Evolutionary conservation across 2,329 filamentous ascomycete species (phyloP), one percentile per base, ranked within the genome.

Genomic region (Ophiostoma tasmaniense): DNA sequence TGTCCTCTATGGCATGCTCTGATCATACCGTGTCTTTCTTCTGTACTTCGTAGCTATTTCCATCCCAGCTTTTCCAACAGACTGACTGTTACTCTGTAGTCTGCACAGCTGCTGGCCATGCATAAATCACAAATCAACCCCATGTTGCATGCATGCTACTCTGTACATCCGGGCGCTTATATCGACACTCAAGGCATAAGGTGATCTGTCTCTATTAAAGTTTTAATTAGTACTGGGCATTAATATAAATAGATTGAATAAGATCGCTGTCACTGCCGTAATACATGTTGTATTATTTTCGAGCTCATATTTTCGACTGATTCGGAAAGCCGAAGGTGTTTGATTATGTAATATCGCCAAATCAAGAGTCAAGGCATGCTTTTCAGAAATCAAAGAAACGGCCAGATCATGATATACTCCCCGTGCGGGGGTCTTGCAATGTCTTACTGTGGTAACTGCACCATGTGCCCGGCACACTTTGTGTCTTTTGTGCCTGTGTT

Each of bases 111-210:
- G 33, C 33, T 33, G 5, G 33, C 33, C 22, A 11, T 55, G n/a
- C 55, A 61, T 61, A 28, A 28, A 17, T 25, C 55, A 61, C 17
- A 30, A 61, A 61, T 30, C 55, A 61, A 30, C 55, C 55, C 25
- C 55, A 61, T 61, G 55, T 20, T 61, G 55, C 55, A 61, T 61
- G 55, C 14, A 61, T 61, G 55, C 55, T 55, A 55, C n/a, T n/a
- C n/a, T n/a, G n/a, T n/a, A n/a, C 50, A 55, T 55, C 25, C 55
- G 55, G 55, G 55, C 55, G 55, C 55, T 61, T 61, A 61, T 61
- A 61, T 61, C 55, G 55, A 22, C 50, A 14, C 50, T 33, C 11
- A 25, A 55, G 50, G 50, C 22, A 55, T 14, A 55, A 25, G 17
- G 42, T 45, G 42, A 20, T 45, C 42, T 45, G 42, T 45, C 17